Evolutionary conservation across 495 filamentous ascomycete species (phyloP).

Genomic region (Opeltia flavorubescens): DNA sequence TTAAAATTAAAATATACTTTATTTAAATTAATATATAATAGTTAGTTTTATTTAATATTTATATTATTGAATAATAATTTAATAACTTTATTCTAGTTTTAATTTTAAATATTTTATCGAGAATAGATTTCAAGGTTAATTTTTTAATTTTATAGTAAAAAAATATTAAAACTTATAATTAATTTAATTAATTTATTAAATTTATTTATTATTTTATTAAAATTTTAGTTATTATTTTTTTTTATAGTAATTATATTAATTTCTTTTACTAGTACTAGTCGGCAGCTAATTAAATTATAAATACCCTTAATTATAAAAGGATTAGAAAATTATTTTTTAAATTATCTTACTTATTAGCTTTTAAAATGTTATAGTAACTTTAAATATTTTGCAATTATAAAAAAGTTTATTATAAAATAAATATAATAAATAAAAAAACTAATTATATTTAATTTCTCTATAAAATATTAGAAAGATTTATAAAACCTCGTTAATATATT

Average conservation of each 20-base stretch:
- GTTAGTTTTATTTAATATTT: conserved; percentile 80
- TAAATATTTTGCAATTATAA: too few species aligned
- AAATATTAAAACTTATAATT: not conserved
- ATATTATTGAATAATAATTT: conserved; percentile 80
- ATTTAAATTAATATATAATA: conserved; percentile 87
- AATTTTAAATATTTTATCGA: too few species aligned
- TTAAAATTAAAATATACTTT: conserved; percentile 93
- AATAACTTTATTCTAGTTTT: conserved; percentile 91
- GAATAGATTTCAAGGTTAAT: too few species aligned
- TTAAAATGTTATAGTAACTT: too few species aligned
- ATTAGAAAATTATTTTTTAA: not conserved
- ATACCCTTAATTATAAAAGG: not conserved
- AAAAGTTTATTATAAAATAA: too few species aligned
- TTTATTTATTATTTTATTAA: conserved; percentile 3
- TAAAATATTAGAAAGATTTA: too few species aligned
- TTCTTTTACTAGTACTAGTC: not conserved
- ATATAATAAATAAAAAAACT: too few species aligned
- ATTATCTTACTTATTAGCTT: too few species aligned
- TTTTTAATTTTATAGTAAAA: too few species aligned
- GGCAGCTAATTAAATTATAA: not conserved
- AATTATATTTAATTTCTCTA: too few species aligned
- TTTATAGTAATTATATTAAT: conserved; percentile 1
- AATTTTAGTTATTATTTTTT: conserved; percentile 5
- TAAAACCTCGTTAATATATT: too few species aligned
- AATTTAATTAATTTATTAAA: conserved; percentile 1